Evolutionary conservation across 2,329 filamentous ascomycete species (phyloP).

Genomic region (Penicillium hordei): DNA sequence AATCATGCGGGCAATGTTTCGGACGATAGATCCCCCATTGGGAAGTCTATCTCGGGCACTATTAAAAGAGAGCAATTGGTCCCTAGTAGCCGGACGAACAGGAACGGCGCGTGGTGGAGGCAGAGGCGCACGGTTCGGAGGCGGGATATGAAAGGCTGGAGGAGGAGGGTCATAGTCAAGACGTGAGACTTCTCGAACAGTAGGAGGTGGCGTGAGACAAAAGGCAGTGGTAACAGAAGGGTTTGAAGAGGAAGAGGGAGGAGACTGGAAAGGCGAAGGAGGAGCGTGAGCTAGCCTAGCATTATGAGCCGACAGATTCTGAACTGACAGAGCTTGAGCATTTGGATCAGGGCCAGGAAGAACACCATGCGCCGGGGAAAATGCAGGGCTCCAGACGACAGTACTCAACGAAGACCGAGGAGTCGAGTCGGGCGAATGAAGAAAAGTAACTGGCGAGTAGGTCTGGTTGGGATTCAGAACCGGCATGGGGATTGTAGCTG

Average conservation of each 20-base stretch:
- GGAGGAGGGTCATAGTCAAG: neutral
- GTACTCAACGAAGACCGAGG: neutral
- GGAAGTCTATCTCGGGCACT: slow-evolving; percentile 15
- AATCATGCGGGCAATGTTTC: slow-evolving; percentile 30
- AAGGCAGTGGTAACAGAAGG: neutral
- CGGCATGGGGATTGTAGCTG: slow-evolving; percentile 12
- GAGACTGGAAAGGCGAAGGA: neutral
- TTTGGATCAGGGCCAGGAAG: neutral
- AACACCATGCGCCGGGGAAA: neutral
- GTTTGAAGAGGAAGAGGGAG: neutral
- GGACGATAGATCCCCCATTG: slow-evolving; percentile 18
- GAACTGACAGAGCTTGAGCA: neutral
- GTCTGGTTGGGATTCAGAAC: neutral
- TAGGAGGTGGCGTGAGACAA: slow-evolving; percentile 4
- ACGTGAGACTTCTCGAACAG: neutral
- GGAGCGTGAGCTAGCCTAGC: neutral
- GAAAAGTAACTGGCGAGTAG: neutral
- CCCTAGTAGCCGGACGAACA: neutral
- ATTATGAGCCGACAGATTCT: neutral
- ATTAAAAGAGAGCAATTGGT: slow-evolving; percentile 11
- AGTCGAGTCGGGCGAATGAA: neutral
- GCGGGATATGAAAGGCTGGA: neutral
- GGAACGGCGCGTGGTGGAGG: neutral
- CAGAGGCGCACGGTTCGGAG: neutral
- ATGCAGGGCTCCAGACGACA: neutral